Evolutionary conservation across 2,329 filamentous ascomycete genomes (phyloP).

Genomic region (Monosporascus sp.): DNA sequence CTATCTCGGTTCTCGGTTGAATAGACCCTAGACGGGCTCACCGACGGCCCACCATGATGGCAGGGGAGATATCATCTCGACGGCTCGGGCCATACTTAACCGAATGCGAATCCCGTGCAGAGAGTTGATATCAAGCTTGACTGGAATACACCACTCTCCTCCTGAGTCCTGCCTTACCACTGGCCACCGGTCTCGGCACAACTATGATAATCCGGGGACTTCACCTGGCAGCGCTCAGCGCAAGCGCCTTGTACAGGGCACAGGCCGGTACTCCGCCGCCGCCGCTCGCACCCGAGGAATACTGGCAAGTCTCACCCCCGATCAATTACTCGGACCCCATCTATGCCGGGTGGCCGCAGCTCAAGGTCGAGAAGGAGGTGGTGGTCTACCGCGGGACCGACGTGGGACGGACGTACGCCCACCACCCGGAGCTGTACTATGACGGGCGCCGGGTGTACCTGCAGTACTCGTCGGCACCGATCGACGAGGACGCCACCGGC

Average conservation of each 20-base stretch:
- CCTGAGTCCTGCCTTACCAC: background rate
- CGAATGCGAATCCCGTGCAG: background rate
- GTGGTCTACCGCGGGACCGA: slow-evolving; percentile 16
- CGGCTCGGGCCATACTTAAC: background rate
- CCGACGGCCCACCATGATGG: no score
- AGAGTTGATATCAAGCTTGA: background rate
- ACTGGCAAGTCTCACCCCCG: slow-evolving; percentile 14
- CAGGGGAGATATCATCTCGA: background rate
- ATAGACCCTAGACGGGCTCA: no score
- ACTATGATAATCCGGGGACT: background rate
- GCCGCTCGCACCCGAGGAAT: background rate
- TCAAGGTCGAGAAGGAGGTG: slow-evolving; percentile 11
- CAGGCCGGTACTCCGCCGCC: background rate
- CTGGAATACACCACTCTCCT: background rate
- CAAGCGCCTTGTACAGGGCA: background rate
- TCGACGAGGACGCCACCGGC: slow-evolving; percentile 23
- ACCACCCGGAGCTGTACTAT: slow-evolving; percentile 18
- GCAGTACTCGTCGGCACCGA: slow-evolving; percentile 15
- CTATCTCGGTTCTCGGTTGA: no score
- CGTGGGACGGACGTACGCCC: slow-evolving; percentile 17
- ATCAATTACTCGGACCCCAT: slow-evolving; percentile 17
- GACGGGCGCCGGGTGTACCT: slow-evolving; percentile 12
- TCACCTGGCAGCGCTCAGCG: background rate
- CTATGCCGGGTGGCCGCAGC: slow-evolving; percentile 20
- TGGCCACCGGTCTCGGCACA: background rate